phyloP scores from a whole-genome alignment of 2,329 filamentous ascomycete species.

The Exophiala oligosperma region DNA sequence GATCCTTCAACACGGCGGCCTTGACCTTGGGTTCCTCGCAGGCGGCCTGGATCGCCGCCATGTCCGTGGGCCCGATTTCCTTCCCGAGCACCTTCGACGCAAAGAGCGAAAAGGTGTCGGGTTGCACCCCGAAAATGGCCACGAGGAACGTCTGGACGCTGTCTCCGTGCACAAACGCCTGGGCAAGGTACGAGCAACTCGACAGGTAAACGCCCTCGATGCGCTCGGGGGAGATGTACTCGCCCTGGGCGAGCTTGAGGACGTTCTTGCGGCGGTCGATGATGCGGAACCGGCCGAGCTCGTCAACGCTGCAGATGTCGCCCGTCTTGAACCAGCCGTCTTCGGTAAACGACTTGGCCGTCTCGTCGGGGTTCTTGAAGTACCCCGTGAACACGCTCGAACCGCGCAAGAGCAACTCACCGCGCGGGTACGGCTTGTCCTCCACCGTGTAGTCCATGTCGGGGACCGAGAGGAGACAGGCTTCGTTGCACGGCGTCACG shows the following conservation, averaged over 20 bases:
- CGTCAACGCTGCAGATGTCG: constrained; percentile 85
- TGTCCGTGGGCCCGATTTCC: constrained; percentile 63
- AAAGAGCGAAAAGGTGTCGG: constrained; percentile 77
- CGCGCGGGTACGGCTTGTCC: constrained; percentile 86
- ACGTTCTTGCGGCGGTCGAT: constrained; percentile 98
- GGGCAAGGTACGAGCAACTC: constrained; percentile 73
- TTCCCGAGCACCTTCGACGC: constrained; percentile 74
- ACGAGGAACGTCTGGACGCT: constrained; percentile 78
- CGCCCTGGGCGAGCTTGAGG: constrained; percentile 95
- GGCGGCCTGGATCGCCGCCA: constrained; percentile 66
- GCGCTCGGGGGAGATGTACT: constrained; percentile 96
- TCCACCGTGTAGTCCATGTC: constrained; percentile 90
- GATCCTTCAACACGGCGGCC: constrained; percentile 72
- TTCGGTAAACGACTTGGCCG: constrained; percentile 73
- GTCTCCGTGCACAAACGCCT: constrained; percentile 90
- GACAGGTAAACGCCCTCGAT: constrained; percentile 94
- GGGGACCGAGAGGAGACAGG: constrained; percentile 81
- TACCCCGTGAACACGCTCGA: constrained; percentile 82
- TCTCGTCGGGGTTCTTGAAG: constrained; percentile 87
- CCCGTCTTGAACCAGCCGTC: constrained; percentile 98
- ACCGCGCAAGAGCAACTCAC: constrained; percentile 83
- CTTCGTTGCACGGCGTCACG: constrained; percentile 66
- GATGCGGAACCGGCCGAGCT: constrained; percentile 82
- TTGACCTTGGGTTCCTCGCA: constrained; percentile 69
- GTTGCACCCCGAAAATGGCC: constrained; percentile 83